phyloP scores from a whole-genome alignment of 202 grass and related monocot species.

The Brachypodium distachyon region DNA sequence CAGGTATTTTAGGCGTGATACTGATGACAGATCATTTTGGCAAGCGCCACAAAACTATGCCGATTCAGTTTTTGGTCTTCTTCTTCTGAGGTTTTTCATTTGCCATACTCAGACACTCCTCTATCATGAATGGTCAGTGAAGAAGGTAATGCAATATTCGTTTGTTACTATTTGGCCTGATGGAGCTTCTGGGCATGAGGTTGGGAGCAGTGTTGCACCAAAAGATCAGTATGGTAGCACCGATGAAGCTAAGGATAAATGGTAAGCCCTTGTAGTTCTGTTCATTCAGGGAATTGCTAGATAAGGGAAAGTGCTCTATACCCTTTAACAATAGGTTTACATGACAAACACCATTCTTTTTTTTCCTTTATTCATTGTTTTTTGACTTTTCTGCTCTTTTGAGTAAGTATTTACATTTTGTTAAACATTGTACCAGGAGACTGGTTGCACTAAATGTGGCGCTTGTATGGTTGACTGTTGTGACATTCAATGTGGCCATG shows the following conservation, averaged over 20 bases:
- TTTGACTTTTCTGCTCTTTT: no score
- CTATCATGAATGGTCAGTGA: conserved; percentile 2
- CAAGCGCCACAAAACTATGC: neutral
- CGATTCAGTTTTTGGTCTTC: conserved; percentile 9
- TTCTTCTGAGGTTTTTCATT: conserved; percentile 31
- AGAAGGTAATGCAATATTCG: neutral
- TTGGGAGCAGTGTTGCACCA: conserved; percentile 10
- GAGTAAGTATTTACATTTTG: neutral
- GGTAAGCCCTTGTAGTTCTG: conserved; percentile 2
- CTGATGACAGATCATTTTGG: conserved; percentile 7
- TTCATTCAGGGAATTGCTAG: neutral
- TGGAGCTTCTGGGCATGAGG: conserved; percentile 5
- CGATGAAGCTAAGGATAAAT: conserved; percentile 22
- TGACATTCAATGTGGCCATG: conserved; percentile 22
- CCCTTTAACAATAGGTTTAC: no score
- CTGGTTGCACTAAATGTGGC: conserved; percentile 1
- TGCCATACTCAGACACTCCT: neutral
- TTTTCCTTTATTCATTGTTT: no score
- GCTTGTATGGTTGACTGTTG: conserved; percentile 18
- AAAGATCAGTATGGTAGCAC: neutral
- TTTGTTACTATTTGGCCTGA: conserved; percentile 11
- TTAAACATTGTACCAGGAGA: conserved; percentile 18
- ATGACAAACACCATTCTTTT: no score
- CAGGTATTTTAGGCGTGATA: conserved; percentile 12
- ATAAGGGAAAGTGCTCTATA: no score